A percentile compares a stretch with the other conserved stretches of the same genome.
Conservation (phyloP, 169 alveolate species). For the Cryptosporidium sp. region DNA sequence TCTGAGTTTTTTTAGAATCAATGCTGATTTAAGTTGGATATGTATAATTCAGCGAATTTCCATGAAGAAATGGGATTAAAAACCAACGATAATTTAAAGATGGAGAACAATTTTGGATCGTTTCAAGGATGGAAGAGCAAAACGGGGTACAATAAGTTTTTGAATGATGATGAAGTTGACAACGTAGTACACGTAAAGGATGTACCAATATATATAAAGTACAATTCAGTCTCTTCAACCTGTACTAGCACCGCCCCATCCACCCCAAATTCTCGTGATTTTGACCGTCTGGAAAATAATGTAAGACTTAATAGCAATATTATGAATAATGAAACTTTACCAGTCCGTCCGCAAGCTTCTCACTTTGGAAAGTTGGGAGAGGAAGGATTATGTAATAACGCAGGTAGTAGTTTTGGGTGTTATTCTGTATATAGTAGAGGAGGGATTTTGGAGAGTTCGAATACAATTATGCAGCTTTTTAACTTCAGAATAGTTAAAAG, state of each 20-base stretch:
- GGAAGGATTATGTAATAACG: background rate
- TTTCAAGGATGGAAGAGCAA: background rate
- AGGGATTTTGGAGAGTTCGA: conserved; percentile 31
- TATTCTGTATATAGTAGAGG: background rate
- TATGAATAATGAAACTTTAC: background rate
- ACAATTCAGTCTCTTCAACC: conserved; percentile 19
- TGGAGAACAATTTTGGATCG: background rate
- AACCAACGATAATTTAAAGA: background rate
- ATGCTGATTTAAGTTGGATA: background rate
- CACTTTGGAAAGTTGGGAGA: conserved; percentile 15
- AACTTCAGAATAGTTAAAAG: conserved; percentile 41
- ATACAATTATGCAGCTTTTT: conserved; percentile 20
- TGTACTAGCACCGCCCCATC: conserved; percentile 63
- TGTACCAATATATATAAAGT: conserved; percentile 49
- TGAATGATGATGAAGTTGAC: conserved; percentile 35
- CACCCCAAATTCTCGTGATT: conserved; percentile 68
- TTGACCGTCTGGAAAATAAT: conserved; percentile 6
- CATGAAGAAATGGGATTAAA: conserved; percentile 20
- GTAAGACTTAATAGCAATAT: background rate
- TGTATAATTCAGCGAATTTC: conserved; percentile 5
- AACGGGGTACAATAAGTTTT: background rate
- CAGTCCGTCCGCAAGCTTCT: background rate
- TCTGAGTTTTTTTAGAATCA: background rate
- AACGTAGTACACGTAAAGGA: conserved; percentile 10
- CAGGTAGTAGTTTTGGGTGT: background rate